Evolutionary conservation across 139 green algal species (phyloP).

Genomic region (Closterium sp.): DNA sequence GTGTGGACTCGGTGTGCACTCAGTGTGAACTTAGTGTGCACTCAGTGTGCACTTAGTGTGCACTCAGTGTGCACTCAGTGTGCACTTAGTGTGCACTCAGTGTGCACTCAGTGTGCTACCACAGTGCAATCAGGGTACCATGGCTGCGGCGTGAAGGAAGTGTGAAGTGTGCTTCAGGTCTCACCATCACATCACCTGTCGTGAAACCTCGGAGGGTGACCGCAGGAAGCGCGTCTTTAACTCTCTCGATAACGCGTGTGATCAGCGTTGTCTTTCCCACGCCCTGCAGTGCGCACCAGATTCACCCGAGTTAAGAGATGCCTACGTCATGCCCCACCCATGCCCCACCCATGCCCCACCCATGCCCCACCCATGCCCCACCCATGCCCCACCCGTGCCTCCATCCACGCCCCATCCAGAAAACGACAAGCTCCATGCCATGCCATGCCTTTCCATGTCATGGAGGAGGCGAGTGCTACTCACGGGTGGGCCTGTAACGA

Average conservation of each 20-base stretch:
- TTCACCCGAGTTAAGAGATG: background rate
- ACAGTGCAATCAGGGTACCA: too few relatives aligned
- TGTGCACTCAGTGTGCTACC: too few relatives aligned
- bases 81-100: too few relatives aligned
- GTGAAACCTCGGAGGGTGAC: background rate
- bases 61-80: too few relatives aligned
- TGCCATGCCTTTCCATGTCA: background rate
- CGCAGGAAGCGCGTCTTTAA: background rate
- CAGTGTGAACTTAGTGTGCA: too few relatives aligned
- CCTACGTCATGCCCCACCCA: background rate
- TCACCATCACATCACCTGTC: background rate
- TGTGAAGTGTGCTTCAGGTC: background rate
- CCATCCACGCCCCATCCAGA: too few relatives aligned
- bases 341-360: background rate
- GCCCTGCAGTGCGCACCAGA: background rate
- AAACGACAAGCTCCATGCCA: background rate
- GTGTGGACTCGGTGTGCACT: too few relatives aligned
- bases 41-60: too few relatives aligned
- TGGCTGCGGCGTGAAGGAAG: too few relatives aligned
- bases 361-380: background rate
- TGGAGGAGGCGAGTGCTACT: background rate
- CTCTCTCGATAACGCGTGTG: background rate
- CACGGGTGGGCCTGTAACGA: background rate
- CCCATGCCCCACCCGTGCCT: background rate
- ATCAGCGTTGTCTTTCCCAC: background rate